phyloP scores from a whole-genome alignment of 306 rosid species.

The Datisca glomerata region DNA sequence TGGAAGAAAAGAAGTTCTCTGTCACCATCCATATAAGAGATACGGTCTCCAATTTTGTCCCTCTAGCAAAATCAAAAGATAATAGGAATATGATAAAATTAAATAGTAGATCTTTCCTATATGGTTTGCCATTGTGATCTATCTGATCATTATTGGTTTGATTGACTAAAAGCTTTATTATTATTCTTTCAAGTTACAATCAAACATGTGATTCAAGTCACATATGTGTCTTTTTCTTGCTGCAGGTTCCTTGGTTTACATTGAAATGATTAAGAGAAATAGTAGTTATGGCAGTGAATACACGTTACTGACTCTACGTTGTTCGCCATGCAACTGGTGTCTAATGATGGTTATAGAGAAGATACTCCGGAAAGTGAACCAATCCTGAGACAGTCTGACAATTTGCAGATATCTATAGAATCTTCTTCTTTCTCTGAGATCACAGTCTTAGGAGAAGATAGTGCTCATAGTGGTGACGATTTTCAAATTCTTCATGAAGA shows the following conservation, averaged over 20 bases:
- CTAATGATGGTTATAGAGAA: slow-evolving; percentile 45
- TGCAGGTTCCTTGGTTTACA: slow-evolving; percentile 37
- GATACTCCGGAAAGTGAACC: slow-evolving; percentile 57
- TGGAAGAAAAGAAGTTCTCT: too few species aligned
- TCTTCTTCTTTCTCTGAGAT: slow-evolving; percentile 72
- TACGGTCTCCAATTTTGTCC: too few species aligned
- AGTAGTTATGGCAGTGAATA: slow-evolving; percentile 38
- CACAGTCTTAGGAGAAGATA: slow-evolving; percentile 29
- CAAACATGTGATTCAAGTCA: too few species aligned
- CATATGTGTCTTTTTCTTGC: too few species aligned
- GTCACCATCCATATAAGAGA: too few species aligned
- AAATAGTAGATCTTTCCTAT: too few species aligned
- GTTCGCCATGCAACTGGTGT: slow-evolving; percentile 68
- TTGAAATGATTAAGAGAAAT: slow-evolving; percentile 51
- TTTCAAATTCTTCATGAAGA: slow-evolving; percentile 31
- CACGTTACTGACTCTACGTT: slow-evolving; percentile 28
- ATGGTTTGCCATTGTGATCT: too few species aligned
- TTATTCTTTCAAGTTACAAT: too few species aligned
- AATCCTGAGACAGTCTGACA: slow-evolving; percentile 52
- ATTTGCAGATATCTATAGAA: slow-evolving; percentile 25
- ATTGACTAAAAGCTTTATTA: too few species aligned
- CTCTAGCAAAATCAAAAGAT: too few species aligned
- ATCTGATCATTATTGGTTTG: too few species aligned
- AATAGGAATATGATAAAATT: too few species aligned
- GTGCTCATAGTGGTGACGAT: slow-evolving; percentile 22